Evolutionary conservation across 495 filamentous ascomycete genomes (phyloP).

Genomic region (Aspergillus hancockii): DNA sequence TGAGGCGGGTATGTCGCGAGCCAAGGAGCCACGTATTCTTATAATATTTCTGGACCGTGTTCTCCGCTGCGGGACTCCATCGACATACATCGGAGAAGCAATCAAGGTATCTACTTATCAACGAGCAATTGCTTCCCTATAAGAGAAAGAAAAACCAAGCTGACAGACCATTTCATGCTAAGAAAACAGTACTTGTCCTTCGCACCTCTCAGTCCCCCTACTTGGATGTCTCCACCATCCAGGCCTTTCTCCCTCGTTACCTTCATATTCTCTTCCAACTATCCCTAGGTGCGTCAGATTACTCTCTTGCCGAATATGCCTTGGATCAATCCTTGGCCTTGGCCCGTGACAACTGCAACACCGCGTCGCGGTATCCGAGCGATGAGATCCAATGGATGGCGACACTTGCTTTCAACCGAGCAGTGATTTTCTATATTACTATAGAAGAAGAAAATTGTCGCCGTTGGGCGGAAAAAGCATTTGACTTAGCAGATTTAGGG

Average conservation of each 20-base stretch:
- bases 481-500: constrained; percentile 60
- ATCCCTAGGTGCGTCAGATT: constrained; percentile 41
- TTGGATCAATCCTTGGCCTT: constrained; percentile 54
- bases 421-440: constrained; percentile 67
- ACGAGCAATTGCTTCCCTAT: not conserved
- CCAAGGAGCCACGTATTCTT: constrained; percentile 7
- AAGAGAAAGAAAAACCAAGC: not conserved
- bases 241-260: constrained; percentile 63
- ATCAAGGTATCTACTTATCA: constrained; percentile 23
- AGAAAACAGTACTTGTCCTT: constrained; percentile 22
- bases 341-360: constrained; percentile 36
- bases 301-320: constrained; percentile 26
- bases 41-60: constrained; percentile 57
- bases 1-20: constrained; percentile 54
- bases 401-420: constrained; percentile 71
- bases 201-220: constrained; percentile 16
- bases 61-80: constrained; percentile 55
- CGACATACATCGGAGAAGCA: constrained; percentile 33
- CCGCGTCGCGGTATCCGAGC: constrained; percentile 51
- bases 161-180: not conserved
- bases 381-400: constrained; percentile 80
- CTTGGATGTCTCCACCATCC: constrained; percentile 6
- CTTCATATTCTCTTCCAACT: constrained; percentile 71
- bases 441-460: constrained; percentile 57
- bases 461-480: constrained; percentile 66